Base-by-base conservation (phyloP, 1,284 basidiomycete genomes). In the Moesziomyces aphidis region DNA sequence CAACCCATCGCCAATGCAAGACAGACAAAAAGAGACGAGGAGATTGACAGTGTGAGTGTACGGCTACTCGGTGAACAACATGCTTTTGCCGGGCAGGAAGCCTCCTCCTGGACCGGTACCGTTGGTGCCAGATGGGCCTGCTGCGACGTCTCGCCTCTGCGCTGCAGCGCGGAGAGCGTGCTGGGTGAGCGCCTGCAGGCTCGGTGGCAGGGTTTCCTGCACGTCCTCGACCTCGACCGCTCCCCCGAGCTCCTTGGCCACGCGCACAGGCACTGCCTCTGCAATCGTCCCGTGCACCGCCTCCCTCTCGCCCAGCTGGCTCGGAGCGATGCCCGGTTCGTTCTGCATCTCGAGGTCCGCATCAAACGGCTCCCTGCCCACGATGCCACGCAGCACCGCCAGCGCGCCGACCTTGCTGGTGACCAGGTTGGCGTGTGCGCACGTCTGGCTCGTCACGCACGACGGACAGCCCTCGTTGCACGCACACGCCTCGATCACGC, bases 381-480 rank as follows among this genome's bases (percentile, higher is more conserved):
- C 61, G 13, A 85, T 72, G 9, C 80, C 81, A 10, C 83, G 71
- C 5, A 85, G 60, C 22, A 85, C 80, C 5, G 72, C 82, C 7
- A 78, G 50, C 0, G 83, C 83, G 8, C 83, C 83, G 11, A 79
- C 66, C 48, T 85, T 85, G 19, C 68, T 72, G 4, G 82, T 82
- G 21, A 84, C 82, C 15, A 74, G 54, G 44, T 82, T 83, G 19
- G 65, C 77, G 28, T 77, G 65, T 4, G 67, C 58, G 46, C 80
- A 83, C 28, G 76, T 65, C 23, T 75, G 70, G 28, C 66, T 71
- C 11, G 66, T 86, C 89, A 83, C 83, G 91, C 94, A 95, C 57
- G 88, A 85, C 2, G 87, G 86, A 80, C 94, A 96, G 0, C 94
- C 94, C 22, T 90, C 87, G 3, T 86, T 79, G 76, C 94, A 95